Percentiles rank a stretch among this genome's conserved stretches.
phyloP scores from a whole-genome alignment of 331 rosid genomes.

The Stylosanthes scabra region DNA sequence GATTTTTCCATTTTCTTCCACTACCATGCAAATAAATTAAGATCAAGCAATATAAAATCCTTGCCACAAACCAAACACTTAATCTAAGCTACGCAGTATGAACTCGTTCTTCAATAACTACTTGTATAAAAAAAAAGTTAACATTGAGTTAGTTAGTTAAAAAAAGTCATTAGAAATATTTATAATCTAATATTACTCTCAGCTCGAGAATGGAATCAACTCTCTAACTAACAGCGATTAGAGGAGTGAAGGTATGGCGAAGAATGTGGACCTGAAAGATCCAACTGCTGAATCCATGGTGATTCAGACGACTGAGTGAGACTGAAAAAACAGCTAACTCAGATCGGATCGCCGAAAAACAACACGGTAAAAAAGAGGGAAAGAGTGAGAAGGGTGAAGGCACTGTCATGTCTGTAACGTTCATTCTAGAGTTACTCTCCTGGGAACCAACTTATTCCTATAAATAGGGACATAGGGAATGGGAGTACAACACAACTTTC shows the following conservation, averaged over 20 bases:
- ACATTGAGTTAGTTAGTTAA: not conserved
- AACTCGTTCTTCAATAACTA: not conserved
- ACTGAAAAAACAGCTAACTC: not conserved
- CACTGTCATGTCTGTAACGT: not conserved
- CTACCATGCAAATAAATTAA: not conserved
- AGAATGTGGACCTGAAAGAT: constrained; percentile 38
- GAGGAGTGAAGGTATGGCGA: constrained; percentile 55
- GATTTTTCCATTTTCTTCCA: constrained; percentile 3
- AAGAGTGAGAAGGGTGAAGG: constrained; percentile 2
- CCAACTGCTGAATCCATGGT: constrained; percentile 53
- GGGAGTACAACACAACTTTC: no score
- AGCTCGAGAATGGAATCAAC: constrained; percentile 1
- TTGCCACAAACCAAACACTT: constrained; percentile 4
- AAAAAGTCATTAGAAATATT: not conserved
- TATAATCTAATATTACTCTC: not conserved
- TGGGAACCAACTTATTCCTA: not conserved
- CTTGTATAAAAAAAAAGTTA: not conserved
- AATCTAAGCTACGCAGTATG: not conserved
- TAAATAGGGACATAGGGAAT: no score
- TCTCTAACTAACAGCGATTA: not conserved
- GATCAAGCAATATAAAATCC: constrained; percentile 8
- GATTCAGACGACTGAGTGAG: constrained; percentile 11
- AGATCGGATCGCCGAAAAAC: constrained; percentile 36
- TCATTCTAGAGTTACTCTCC: not conserved
- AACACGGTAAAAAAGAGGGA: constrained; percentile 5